These are phyloP conservation scores for Tremella fuciformis DNA, from an alignment of 768 basidiomycete species.

Conservation along the genomic window DNA sequence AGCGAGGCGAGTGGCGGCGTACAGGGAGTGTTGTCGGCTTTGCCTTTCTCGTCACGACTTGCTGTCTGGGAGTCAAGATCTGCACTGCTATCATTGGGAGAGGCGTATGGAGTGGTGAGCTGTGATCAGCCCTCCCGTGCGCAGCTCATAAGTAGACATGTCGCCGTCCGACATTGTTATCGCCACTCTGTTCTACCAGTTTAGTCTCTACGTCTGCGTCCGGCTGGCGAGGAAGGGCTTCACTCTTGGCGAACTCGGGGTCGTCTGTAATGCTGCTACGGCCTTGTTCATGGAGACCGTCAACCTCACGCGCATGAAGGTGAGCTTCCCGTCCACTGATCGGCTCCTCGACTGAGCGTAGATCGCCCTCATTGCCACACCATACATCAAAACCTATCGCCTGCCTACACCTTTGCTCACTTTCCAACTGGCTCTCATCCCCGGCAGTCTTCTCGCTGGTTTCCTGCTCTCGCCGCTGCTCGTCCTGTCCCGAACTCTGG, in stretches of 20 bases:
- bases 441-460: constrained; percentile 86
- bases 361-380: constrained; percentile 76
- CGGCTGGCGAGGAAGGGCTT: constrained; percentile 91
- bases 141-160: constrained; percentile 60
- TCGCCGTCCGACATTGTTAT: constrained; percentile 70
- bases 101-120: constrained; percentile 49
- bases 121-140: background rate
- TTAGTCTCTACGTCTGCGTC: constrained; percentile 81
- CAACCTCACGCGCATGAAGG: constrained; percentile 76
- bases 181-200: constrained; percentile 79
- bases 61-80: constrained; percentile 44
- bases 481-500: constrained; percentile 84
- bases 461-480: constrained; percentile 92
- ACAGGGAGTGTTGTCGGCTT: constrained; percentile 44
- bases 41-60: constrained; percentile 46
- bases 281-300: constrained; percentile 80
- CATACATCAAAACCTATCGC: constrained; percentile 86
- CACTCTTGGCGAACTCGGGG: constrained; percentile 86
- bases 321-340: constrained; percentile 54
- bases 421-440: constrained; percentile 88
- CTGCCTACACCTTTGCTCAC: constrained; percentile 86
- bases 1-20: constrained; percentile 45
- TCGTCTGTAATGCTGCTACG: constrained; percentile 85
- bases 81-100: constrained; percentile 39
- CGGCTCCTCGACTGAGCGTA: constrained; percentile 39